Conservation (phyloP, 768 basidiomycete genomes). For the Sutorius australiensis region DNA sequence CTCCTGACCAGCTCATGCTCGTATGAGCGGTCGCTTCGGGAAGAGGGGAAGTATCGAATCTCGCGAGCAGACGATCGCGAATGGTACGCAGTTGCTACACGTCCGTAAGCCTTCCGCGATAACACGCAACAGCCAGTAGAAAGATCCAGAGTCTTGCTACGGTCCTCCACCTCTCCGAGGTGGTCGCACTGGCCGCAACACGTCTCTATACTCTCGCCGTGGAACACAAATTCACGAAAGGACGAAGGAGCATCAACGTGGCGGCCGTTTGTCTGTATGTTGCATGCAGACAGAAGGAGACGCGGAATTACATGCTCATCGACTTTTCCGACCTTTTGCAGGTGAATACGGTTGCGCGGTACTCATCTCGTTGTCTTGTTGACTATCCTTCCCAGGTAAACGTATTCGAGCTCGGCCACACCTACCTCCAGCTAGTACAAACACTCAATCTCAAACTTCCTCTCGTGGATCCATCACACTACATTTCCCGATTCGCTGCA, state of each 20-base stretch:
- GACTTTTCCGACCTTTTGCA: conserved; percentile 97
- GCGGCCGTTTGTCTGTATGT: conserved; percentile 96
- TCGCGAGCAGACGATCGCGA: conserved; percentile 86
- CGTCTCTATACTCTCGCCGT: conserved; percentile 92
- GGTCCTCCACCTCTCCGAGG: conserved; percentile 72
- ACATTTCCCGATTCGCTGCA: conserved; percentile 92
- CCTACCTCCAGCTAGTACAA: conserved; percentile 91
- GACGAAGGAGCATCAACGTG: conserved; percentile 87
- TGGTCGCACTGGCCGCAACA: conserved; percentile 75
- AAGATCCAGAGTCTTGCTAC: conserved; percentile 82
- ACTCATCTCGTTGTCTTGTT: neutral
- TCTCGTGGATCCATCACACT: conserved; percentile 92
- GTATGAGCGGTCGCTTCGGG: conserved; percentile 79
- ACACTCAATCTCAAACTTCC: conserved; percentile 82
- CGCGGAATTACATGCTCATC: conserved; percentile 93
- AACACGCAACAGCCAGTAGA: conserved; percentile 54
- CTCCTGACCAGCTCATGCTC: conserved; percentile 59
- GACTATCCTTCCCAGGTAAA: conserved; percentile 61
- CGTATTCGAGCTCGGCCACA: conserved; percentile 94
- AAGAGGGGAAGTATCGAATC: conserved; percentile 78
- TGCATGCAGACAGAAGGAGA: conserved; percentile 88
- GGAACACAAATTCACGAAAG: conserved; percentile 91
- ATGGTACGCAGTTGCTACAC: conserved; percentile 49
- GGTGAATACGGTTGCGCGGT: conserved; percentile 37
- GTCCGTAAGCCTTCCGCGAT: neutral